These are phyloP conservation scores for Hypoxylon sp. DNA, from an alignment of 2,329 filamentous ascomycete genomes.

Conservation along the genomic window DNA sequence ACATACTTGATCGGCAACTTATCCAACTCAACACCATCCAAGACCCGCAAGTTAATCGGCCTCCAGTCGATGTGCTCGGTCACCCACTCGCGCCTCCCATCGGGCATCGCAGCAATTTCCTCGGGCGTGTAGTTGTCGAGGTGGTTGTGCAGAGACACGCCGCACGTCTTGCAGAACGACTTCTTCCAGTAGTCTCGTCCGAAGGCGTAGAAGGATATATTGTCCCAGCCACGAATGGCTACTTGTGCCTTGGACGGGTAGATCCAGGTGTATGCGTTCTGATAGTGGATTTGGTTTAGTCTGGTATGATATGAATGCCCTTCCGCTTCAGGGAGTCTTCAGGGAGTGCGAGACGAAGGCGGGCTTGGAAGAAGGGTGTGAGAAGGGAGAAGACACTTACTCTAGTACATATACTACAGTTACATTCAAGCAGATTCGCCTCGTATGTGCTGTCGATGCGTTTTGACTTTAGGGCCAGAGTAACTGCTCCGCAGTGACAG, in stretches of 20 bases:
- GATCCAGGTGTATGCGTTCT: constrained; percentile 55
- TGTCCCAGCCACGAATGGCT: constrained; percentile 47
- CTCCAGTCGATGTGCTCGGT: constrained; percentile 26
- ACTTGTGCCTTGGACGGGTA: constrained; percentile 52
- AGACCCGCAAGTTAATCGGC: constrained; percentile 52
- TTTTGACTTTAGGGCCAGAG: constrained; percentile 50
- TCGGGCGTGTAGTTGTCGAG: constrained; percentile 44
- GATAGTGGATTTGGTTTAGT: not conserved
- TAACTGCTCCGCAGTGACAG: constrained; percentile 59
- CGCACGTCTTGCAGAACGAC: constrained; percentile 57
- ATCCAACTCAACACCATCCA: constrained; percentile 51
- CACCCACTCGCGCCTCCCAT: constrained; percentile 29
- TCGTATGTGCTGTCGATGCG: constrained; percentile 50
- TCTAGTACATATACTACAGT: constrained; percentile 58
- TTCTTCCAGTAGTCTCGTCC: constrained; percentile 46
- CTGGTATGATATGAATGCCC: not conserved
- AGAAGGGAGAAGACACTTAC: constrained; percentile 39
- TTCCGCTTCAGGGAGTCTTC: too few species aligned
- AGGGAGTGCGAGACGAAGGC: too few species aligned
- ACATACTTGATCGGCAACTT: constrained; percentile 37
- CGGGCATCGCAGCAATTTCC: constrained; percentile 45
- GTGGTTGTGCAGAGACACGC: constrained; percentile 52
- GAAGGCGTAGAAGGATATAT: constrained; percentile 51
- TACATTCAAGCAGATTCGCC: constrained; percentile 51
- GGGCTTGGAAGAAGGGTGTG: not conserved